Evolutionary conservation across 768 basidiomycete species (phyloP).

Genomic region (Leucocoprinus sp.): DNA sequence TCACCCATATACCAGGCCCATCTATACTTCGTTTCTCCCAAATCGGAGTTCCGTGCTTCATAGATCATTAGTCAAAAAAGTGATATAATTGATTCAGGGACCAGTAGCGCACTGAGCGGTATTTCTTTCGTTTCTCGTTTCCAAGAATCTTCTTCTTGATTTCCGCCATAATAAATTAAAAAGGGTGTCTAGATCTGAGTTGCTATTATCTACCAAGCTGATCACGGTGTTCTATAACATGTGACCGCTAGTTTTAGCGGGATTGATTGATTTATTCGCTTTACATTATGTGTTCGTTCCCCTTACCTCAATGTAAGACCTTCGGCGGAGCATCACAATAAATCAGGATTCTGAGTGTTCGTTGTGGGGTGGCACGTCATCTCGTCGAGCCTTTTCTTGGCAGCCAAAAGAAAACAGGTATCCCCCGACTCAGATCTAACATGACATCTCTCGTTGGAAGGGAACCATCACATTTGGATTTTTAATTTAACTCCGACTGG

Average conservation of each 20-base stretch:
- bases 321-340: too few relatives aligned
- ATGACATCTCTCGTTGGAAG: too few relatives aligned
- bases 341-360: too few relatives aligned
- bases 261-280: background rate
- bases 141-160: constrained; percentile 22
- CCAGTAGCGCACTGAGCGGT: constrained; percentile 37
- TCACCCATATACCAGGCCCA: constrained; percentile 82
- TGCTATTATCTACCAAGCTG: too few relatives aligned
- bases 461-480: background rate
- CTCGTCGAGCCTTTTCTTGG: too few relatives aligned
- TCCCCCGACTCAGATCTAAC: too few relatives aligned
- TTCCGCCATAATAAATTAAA: constrained; percentile 17
- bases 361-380: too few relatives aligned
- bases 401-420: too few relatives aligned
- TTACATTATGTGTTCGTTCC: background rate
- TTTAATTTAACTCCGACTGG: background rate
- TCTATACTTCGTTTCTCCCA: constrained; percentile 61
- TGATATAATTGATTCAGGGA: background rate
- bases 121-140: constrained; percentile 33
- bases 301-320: too few relatives aligned
- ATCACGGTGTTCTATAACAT: constrained; percentile 2
- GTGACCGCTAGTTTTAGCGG: constrained; percentile 1
- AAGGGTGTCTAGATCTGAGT: background rate
- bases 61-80: constrained; percentile 3
- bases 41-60: constrained; percentile 58